Conservation (phyloP, 495 filamentous ascomycete species). For the Chaetomium fimeti region DNA sequence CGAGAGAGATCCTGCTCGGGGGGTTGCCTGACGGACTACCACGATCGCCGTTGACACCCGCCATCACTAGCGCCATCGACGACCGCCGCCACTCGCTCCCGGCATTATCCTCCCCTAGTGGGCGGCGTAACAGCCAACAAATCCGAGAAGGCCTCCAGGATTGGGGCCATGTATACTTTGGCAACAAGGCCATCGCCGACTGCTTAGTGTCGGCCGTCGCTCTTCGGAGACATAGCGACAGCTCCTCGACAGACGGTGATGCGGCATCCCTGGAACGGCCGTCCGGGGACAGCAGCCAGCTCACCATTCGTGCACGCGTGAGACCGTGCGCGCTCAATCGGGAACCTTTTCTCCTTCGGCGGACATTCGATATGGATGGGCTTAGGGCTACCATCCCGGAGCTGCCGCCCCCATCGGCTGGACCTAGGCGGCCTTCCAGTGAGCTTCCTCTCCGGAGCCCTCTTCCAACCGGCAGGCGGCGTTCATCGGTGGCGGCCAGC, state of each 20-base stretch:
- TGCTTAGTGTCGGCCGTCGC: slow-evolving; percentile 45
- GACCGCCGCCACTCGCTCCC: slow-evolving; percentile 32
- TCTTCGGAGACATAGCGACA: slow-evolving; percentile 35
- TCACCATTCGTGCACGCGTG: slow-evolving; percentile 51
- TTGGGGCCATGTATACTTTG: slow-evolving; percentile 40
- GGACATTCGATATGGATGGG: slow-evolving; percentile 47
- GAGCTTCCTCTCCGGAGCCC: slow-evolving; percentile 13
- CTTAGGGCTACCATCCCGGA: slow-evolving; percentile 42
- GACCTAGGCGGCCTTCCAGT: slow-evolving; percentile 14
- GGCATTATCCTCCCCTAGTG: neutral
- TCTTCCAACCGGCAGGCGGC: slow-evolving; percentile 13
- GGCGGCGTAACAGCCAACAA: slow-evolving; percentile 24
- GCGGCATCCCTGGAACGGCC: slow-evolving; percentile 7
- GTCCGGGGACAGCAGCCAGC: slow-evolving; percentile 11
- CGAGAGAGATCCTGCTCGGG: slow-evolving; percentile 33
- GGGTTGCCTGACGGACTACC: slow-evolving; percentile 19
- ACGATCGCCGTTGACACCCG: slow-evolving; percentile 1
- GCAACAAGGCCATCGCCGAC: slow-evolving; percentile 36
- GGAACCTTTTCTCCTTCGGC: slow-evolving; percentile 49
- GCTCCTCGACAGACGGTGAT: slow-evolving; percentile 22
- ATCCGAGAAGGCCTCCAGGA: slow-evolving; percentile 34
- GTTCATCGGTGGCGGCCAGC: slow-evolving; percentile 14
- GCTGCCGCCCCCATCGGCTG: slow-evolving; percentile 19
- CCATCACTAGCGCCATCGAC: slow-evolving; percentile 3
- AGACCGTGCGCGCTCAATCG: slow-evolving; percentile 41